Percentiles rank a stretch among this genome's conserved stretches.
Evolutionary conservation across 345 rosid species (phyloP).

Genomic region (Murraya paniculata): DNA sequence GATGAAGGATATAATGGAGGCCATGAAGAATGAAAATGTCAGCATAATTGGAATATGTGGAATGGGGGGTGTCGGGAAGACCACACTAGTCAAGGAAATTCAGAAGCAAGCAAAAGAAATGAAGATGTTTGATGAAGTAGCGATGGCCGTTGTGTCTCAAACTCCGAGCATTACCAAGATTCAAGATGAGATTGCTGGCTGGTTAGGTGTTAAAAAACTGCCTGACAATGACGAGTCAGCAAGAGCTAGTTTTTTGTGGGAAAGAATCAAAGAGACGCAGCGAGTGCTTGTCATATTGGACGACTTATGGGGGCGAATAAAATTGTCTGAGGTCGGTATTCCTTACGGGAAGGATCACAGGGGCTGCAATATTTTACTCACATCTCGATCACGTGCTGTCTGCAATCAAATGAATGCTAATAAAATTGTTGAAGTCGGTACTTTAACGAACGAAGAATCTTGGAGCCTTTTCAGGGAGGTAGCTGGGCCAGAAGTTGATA

Average conservation of each 20-base stretch:
- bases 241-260: constrained; percentile 11
- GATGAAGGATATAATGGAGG: background rate
- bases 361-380: background rate
- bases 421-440: background rate
- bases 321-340: background rate
- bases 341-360: background rate
- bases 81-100: constrained; percentile 18
- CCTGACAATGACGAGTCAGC: background rate
- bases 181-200: constrained; percentile 5
- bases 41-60: constrained; percentile 18
- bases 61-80: constrained; percentile 7
- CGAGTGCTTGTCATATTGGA: constrained; percentile 19
- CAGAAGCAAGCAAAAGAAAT: background rate
- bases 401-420: background rate
- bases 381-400: background rate
- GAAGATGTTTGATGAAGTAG: constrained; percentile 12
- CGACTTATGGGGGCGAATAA: background rate
- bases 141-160: background rate
- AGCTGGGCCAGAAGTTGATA: background rate
- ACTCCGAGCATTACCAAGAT: constrained; percentile 2
- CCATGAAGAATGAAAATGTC: background rate
- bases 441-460: background rate
- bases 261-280: constrained; percentile 2
- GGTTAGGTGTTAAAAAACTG: background rate
- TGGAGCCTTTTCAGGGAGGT: constrained; percentile 5